Base-by-base conservation (phyloP, 1,139 yeast species). In the Zygosaccharomyces pseudobailii region DNA sequence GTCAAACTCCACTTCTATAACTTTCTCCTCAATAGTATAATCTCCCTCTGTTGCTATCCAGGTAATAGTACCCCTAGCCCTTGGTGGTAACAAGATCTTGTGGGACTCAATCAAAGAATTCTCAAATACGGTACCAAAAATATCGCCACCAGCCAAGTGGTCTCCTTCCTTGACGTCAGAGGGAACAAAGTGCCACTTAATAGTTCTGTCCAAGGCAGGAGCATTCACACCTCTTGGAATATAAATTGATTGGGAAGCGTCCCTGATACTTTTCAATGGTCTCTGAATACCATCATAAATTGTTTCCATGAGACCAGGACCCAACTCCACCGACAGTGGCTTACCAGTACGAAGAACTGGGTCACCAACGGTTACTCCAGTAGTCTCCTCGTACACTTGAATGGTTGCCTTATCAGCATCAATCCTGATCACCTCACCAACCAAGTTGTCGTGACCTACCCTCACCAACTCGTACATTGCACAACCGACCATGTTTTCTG, bases 241-340 rank as follows among this genome's bases (percentile, higher is more conserved):
- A 73, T 92, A 92, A 68, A 92, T 92, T 45, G 96, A 86, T 66
- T 89, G 84, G 21, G 97, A 83, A 51, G 72, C 69, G 54, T 88
- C 95, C 68, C 84, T 85, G 67, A 92, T 92, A 44, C 95, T 88
- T 71, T 86, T 85, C 69, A 92, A 80, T 40, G 99, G 98, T 76
- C 99, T 89, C 75, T 92, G 98, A 69, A 92, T 92, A 76, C 99
- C 99, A 72, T 92, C 99, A 66, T 92, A 92, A 68, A 92, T 92
- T 57, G 96, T 92, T 73, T 92, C 98, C 95, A 92, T 88, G 63
- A 92, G 79, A 69, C 99, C 99, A 25, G 99, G 99, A 63, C 99
- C 99, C 67, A 92, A 77, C 73, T 92, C 99, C 45, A 92, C 99
- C 44, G 97, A 88, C 62, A 92, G 78, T 17, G 99, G 99, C 71